Conservation (phyloP, 1,139 yeast genomes). For the Candida glucosophila region DNA sequence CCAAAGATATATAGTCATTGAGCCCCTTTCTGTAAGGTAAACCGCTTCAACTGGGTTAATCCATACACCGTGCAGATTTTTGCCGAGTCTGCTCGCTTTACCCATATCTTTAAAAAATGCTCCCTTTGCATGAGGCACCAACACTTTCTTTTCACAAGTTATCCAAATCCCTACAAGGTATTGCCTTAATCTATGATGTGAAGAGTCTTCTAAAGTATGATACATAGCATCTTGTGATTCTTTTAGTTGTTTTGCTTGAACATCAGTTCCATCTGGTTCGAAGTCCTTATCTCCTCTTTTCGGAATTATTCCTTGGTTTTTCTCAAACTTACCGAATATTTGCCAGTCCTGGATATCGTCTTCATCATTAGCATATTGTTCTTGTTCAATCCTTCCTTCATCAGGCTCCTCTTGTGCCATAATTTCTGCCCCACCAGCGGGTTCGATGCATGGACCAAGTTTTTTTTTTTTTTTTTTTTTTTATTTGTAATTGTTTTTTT, state of each 20-base stretch:
- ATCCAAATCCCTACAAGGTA: constrained; percentile 41
- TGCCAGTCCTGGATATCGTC: constrained; percentile 74
- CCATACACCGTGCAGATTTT: constrained; percentile 26
- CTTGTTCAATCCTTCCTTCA: too few relatives aligned
- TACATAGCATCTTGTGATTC: constrained; percentile 68
- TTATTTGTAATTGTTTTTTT: too few relatives aligned
- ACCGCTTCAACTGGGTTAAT: constrained; percentile 61
- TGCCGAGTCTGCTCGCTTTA: constrained; percentile 21
- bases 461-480: too few relatives aligned
- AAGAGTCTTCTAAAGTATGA: constrained; percentile 47
- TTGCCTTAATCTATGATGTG: constrained; percentile 52
- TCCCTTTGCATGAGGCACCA: constrained; percentile 58
- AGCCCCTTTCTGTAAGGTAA: constrained; percentile 79
- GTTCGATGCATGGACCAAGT: too few relatives aligned
- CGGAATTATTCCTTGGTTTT: constrained; percentile 23
- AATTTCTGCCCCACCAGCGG: too few relatives aligned
- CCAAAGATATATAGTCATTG: constrained; percentile 47
- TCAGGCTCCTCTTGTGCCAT: too few relatives aligned
- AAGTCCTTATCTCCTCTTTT: constrained; percentile 80
- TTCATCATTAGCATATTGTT: too few relatives aligned
- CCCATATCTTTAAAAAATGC: constrained; percentile 74
- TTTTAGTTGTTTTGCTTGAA: constrained; percentile 45
- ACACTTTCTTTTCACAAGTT: constrained; percentile 28
- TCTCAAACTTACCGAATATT: constrained; percentile 21
- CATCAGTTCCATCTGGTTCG: constrained; percentile 70